Percentiles rank a stretch among this genome's conserved stretches.
Conservation (phyloP, 495 filamentous ascomycete species). For the Tricharina praecox region DNA sequence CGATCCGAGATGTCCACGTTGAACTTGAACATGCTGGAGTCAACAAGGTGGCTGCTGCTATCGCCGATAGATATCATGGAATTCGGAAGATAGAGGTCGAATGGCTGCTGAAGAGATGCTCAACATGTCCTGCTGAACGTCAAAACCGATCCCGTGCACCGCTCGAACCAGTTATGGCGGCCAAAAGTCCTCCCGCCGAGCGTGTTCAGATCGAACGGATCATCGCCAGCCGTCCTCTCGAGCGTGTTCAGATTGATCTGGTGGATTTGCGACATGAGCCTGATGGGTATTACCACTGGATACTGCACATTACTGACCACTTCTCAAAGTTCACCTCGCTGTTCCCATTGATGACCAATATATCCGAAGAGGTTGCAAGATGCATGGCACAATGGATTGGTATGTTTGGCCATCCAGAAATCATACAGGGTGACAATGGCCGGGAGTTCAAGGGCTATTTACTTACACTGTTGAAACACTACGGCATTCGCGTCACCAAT, state of each 20-base stretch:
- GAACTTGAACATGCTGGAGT: background rate
- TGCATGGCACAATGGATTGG: background rate
- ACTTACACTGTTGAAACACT: background rate
- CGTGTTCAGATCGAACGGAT: no score
- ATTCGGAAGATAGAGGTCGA: conserved; percentile 2
- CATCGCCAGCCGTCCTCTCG: background rate
- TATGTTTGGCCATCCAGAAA: conserved; percentile 3
- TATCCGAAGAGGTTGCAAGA: background rate
- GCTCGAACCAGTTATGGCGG: background rate
- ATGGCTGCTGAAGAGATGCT: conserved; percentile 7
- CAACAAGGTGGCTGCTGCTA: background rate
- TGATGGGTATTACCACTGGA: conserved; percentile 11
- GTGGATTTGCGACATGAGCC: conserved; percentile 12
- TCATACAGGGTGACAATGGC: conserved; percentile 16
- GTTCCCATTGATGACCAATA: conserved; percentile 5
- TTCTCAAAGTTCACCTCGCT: conserved; percentile 10
- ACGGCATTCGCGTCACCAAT: background rate
- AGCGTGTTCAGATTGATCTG: conserved; percentile 18
- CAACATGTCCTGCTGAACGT: conserved; percentile 7
- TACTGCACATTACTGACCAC: conserved; percentile 16
- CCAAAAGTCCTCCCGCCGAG: conserved; percentile 1
- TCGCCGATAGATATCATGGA: conserved; percentile 6
- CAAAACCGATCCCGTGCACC: background rate
- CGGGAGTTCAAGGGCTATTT: conserved; percentile 11
- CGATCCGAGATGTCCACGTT: background rate